Evolutionary conservation across 2,329 filamentous ascomycete species (phyloP), one percentile per base, ranked within the genome.

Genomic region (Cladosporium sp.): DNA sequence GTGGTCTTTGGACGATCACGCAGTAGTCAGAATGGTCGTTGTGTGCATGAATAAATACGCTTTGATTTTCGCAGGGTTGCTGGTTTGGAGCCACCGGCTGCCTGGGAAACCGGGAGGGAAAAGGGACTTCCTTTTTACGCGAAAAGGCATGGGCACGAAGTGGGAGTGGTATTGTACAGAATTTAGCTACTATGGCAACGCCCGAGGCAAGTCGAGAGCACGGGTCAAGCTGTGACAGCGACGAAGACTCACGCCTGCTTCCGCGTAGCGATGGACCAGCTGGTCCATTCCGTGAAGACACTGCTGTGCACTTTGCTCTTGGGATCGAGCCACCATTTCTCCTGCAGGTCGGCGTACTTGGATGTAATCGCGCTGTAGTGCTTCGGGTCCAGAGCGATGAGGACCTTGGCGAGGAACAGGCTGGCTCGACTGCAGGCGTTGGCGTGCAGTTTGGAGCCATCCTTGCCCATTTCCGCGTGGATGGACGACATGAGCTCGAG

Each of bases 341-440:
- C 71, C 58, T 71, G 68, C 20, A 72, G 69, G 32, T 68, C 63
- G 2, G 61, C 64, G 58, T 77, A 77, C 53, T 72, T 66, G 51
- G 68, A 63, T 15, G 64, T 68, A 9, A 73, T 61, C 30, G 58
- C 61, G 39, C 60, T 58, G 54, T 69, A 75, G 50, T 70, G 65
- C 20, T 57, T 58, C 34, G 56, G 61, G 41, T 74, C 76, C 2
- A 73, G 69, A 2, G 73, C 72, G 53, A 83, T 77, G 53, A 89
- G 67, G 29, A 81, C 74, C 43, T 82, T 84, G 4, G 80, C 83
- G 2, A 89, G 69, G 42, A 88, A 77, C 45, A 90, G 69, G 61
- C 84, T 86, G 0, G 85, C 83, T 1, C 80, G 83, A 59, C 89
- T 95, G 53, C 85, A 89, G 0, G 87, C 84, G 61, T 80, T 83